Evolutionary conservation across 1,284 basidiomycete species (phyloP).

Genomic region (Bjerkandera adusta): DNA sequence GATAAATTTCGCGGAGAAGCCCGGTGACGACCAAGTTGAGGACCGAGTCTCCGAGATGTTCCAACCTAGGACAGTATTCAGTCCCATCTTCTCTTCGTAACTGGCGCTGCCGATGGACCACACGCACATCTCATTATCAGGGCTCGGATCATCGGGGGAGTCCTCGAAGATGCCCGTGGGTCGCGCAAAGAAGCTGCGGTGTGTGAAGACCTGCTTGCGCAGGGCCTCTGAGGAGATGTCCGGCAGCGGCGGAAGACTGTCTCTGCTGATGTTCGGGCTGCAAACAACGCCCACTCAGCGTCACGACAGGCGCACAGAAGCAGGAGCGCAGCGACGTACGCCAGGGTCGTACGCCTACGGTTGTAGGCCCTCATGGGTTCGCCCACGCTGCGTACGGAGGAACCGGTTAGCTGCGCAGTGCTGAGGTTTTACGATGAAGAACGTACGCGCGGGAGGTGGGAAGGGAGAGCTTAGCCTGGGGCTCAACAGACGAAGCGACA

Average conservation of each 20-base stretch:
- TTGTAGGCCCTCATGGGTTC: too few relatives aligned
- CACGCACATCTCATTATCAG: slow-evolving; percentile 73
- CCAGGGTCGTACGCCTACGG: not conserved
- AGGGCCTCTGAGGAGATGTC: slow-evolving; percentile 43
- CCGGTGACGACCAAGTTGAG: slow-evolving; percentile 63
- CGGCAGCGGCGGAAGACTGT: slow-evolving; percentile 47
- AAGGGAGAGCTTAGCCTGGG: not conserved
- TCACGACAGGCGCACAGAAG: too few relatives aligned
- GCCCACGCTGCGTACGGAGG: not conserved
- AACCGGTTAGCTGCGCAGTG: not conserved
- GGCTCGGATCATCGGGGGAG: slow-evolving; percentile 60
- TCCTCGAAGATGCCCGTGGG: slow-evolving; percentile 76
- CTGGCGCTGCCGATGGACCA: not conserved
- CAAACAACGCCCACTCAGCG: not conserved
- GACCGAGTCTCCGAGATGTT: slow-evolving; percentile 73
- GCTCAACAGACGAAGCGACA: not conserved
- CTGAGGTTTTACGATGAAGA: not conserved
- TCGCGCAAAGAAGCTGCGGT: slow-evolving; percentile 64
- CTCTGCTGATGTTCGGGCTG: slow-evolving; percentile 27
- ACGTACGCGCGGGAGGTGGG: not conserved
- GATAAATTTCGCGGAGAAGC: slow-evolving; percentile 60
- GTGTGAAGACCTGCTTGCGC: slow-evolving; percentile 62
- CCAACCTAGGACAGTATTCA: slow-evolving; percentile 61
- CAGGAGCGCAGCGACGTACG: slow-evolving; percentile 1
- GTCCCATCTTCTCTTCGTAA: not conserved